Evolutionary conservation across 371 early-diverging fungal genomes (phyloP).

Genomic region (Mortierella sp.): DNA sequence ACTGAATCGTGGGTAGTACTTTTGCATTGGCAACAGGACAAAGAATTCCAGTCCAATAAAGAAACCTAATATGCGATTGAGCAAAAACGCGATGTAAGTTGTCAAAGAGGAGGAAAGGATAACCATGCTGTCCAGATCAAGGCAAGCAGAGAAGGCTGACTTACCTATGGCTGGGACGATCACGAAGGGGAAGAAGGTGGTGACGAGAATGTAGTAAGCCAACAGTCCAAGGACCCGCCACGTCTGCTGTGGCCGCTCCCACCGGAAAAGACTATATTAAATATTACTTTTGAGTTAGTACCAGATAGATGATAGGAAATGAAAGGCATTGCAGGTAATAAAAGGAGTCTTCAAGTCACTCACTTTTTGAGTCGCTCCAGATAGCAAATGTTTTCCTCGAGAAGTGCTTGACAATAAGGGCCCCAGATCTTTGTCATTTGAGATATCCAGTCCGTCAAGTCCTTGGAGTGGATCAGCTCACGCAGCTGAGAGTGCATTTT

Average conservation of each 20-base stretch:
- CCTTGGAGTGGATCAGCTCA: slow-evolving; percentile 50
- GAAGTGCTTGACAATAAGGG: slow-evolving; percentile 44
- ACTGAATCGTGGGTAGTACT: slow-evolving; percentile 41
- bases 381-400: slow-evolving; percentile 49
- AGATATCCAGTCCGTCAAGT: slow-evolving; percentile 53
- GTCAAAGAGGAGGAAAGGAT: neutral
- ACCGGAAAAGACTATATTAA: slow-evolving; percentile 41
- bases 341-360: neutral
- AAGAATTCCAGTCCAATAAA: slow-evolving; percentile 48
- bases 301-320: neutral
- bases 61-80: slow-evolving; percentile 20
- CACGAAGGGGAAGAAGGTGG: slow-evolving; percentile 34
- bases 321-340: neutral
- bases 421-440: slow-evolving; percentile 56
- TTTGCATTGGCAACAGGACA: slow-evolving; percentile 42
- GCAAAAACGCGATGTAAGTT: neutral
- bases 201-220: slow-evolving; percentile 26
- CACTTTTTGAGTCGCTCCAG: slow-evolving; percentile 53
- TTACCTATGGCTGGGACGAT: slow-evolving; percentile 49
- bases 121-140: neutral
- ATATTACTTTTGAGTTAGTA: neutral
- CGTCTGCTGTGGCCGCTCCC: slow-evolving; percentile 48
- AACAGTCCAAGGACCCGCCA: slow-evolving; percentile 45
- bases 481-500: slow-evolving; percentile 48
- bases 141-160: neutral